phyloP scores from a whole-genome alignment of 106 monocot genomes.

The Acanthochlamys bracteata region DNA sequence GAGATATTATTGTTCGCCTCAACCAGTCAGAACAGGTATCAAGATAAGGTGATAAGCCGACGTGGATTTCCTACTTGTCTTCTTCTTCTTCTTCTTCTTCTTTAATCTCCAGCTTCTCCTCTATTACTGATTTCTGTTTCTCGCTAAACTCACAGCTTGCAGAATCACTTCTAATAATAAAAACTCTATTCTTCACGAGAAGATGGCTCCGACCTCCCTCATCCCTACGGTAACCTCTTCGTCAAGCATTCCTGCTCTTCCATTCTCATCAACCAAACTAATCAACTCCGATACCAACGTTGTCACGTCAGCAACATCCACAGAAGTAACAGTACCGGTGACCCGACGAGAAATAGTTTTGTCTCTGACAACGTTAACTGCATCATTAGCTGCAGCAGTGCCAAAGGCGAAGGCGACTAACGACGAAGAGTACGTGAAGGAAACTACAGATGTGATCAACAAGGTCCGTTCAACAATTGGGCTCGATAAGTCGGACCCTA shows the following conservation, averaged over 20 bases:
- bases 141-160: too few relatives aligned
- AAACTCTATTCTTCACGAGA: not conserved
- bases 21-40: too few relatives aligned
- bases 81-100: too few relatives aligned
- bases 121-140: too few relatives aligned
- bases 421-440: conserved; percentile 88
- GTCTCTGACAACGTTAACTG: conserved; percentile 4
- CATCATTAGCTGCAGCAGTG: not conserved
- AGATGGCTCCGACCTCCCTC: conserved; percentile 22
- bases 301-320: not conserved
- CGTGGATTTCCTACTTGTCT: conserved; percentile 21
- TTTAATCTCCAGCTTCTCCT: not conserved
- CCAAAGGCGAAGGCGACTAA: conserved; percentile 11
- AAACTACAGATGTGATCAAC: conserved; percentile 68
- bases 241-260: conserved; percentile 3
- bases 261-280: not conserved
- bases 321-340: not conserved
- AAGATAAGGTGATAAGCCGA: conserved; percentile 75
- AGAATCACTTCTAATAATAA: too few relatives aligned
- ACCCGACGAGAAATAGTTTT: conserved; percentile 24
- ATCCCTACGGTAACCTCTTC: conserved; percentile 12
- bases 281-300: not conserved
- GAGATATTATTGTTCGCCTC: too few relatives aligned
- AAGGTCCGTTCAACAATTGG: conserved; percentile 60
- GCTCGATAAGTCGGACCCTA: conserved; percentile 64